phyloP scores from a whole-genome alignment of 208 protist species.

The Trypanosoma caninum region DNA sequence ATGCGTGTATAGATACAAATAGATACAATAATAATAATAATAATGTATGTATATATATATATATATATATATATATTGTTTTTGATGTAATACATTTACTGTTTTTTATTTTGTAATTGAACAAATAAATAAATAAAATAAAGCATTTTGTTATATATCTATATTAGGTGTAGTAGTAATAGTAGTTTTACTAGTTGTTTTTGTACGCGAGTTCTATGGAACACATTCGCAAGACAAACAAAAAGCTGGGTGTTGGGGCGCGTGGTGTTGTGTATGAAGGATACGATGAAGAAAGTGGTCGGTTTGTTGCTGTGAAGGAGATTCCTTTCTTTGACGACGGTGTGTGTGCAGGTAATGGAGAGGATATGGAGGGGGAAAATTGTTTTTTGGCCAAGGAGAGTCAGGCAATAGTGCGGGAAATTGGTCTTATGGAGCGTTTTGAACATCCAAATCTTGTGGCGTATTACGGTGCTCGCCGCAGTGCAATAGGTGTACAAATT shows the following conservation, averaged over 20 bases:
- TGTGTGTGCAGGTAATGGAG: conserved; percentile 2
- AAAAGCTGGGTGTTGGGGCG: conserved; percentile 73
- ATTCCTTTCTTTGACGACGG: conserved; percentile 52
- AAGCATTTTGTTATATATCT: background rate
- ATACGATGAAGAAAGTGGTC: conserved; percentile 70
- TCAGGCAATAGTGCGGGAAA: conserved; percentile 62
- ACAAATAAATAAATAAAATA: too few relatives aligned
- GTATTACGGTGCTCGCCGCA: conserved; percentile 78
- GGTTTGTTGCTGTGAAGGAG: conserved; percentile 90
- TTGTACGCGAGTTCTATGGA: conserved; percentile 24
- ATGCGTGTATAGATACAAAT: too few relatives aligned
- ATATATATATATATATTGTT: too few relatives aligned
- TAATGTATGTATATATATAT: too few relatives aligned
- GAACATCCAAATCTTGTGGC: conserved; percentile 72
- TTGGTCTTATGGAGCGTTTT: conserved; percentile 71
- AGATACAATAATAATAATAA: too few relatives aligned
- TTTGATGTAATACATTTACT: too few relatives aligned
- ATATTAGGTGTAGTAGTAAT: background rate
- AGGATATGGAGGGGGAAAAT: conserved; percentile 10
- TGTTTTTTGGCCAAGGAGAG: conserved; percentile 16
- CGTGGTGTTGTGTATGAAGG: conserved; percentile 80
- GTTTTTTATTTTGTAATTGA: too few relatives aligned
- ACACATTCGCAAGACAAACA: conserved; percentile 54
- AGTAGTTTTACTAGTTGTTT: background rate
- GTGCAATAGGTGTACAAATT: conserved; percentile 65